Evolutionary conservation across 768 basidiomycete genomes (phyloP).

Genomic region (Russula virescens): DNA sequence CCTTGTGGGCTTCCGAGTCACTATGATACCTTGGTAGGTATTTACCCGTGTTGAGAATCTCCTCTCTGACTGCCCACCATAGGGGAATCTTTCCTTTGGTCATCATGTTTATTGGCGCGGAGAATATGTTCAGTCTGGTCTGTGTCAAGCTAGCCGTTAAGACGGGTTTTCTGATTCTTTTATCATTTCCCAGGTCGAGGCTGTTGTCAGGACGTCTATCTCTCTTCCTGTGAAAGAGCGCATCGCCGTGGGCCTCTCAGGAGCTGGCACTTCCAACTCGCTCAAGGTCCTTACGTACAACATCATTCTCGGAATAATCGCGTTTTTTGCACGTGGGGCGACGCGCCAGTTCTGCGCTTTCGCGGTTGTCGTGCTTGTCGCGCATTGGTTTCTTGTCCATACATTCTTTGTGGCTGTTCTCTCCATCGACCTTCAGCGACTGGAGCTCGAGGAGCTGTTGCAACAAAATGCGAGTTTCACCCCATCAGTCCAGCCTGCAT

Average conservation of each 20-base stretch:
- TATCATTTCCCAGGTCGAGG: constrained; percentile 58
- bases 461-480: constrained; percentile 59
- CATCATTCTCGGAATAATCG: constrained; percentile 67
- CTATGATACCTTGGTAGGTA: constrained; percentile 81
- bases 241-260: constrained; percentile 84
- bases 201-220: constrained; percentile 79
- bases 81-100: constrained; percentile 91
- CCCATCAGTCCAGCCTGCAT: constrained; percentile 35
- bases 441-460: constrained; percentile 88
- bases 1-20: constrained; percentile 80
- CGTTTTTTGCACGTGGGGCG: constrained; percentile 67
- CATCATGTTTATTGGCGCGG: constrained; percentile 91
- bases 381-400: constrained; percentile 96
- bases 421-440: constrained; percentile 90
- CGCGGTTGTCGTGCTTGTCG: constrained; percentile 88
- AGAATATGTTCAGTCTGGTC: constrained; percentile 96
- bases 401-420: constrained; percentile 94
- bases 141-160: constrained; percentile 27
- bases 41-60: constrained; percentile 10
- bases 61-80: not conserved
- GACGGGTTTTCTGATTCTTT: constrained; percentile 26
- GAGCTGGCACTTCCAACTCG: constrained; percentile 87
- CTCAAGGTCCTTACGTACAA: constrained; percentile 89
- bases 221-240: constrained; percentile 85
- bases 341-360: constrained; percentile 92